Base-by-base conservation (phyloP, 2,329 filamentous ascomycete species). In the Pochonia chlamydosporia region DNA sequence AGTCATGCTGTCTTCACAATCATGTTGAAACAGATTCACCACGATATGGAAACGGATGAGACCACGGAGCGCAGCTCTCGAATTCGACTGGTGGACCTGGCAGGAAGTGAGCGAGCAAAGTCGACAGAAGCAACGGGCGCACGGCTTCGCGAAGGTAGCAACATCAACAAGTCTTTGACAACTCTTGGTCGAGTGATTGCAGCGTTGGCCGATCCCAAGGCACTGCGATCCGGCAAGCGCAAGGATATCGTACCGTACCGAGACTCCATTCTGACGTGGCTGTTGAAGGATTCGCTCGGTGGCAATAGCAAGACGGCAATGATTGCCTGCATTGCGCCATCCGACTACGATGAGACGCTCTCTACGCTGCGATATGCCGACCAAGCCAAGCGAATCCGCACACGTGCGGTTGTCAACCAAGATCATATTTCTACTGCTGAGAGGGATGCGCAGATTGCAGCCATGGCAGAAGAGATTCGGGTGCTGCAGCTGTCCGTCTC, bases 301-400 rank as follows among this genome's bases (percentile, higher is more conserved):
- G 93, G 93, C 47, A 99, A 99, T 75, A 92, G 85, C 61, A 99
- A 97, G 69, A 99, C 93, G 9, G 93, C 93, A 52, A 99, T 99
- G 93, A 96, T 99, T 59, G 93, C 93, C 8, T 97, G 93, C 64
- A 96, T 99, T 57, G 85, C 90, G 5, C 93, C 93, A 0, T 85
- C 88, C 1, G 93, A 99, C 69, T 97, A 99, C 63, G 93, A 99
- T 48, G 93, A 99, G 65, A 99, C 93, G 0, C 78, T 99, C 2
- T 96, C 89, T 3, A 99, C 93, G 1, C 81, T 99, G 11, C 89
- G 93, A 31, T 99, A 99, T 65, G 93, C 93, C 18, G 92, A 99
- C 66, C 92, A 97, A 68, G 93, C 93, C 51, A 99, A 99, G 74
- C 86, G 87, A 48, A 99, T 99, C 70, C 89, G 91, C 61, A 97